Percentiles rank a stretch among this genome's conserved stretches.
Conservation (phyloP, 331 rosid genomes). For the Acacia pycnantha region DNA sequence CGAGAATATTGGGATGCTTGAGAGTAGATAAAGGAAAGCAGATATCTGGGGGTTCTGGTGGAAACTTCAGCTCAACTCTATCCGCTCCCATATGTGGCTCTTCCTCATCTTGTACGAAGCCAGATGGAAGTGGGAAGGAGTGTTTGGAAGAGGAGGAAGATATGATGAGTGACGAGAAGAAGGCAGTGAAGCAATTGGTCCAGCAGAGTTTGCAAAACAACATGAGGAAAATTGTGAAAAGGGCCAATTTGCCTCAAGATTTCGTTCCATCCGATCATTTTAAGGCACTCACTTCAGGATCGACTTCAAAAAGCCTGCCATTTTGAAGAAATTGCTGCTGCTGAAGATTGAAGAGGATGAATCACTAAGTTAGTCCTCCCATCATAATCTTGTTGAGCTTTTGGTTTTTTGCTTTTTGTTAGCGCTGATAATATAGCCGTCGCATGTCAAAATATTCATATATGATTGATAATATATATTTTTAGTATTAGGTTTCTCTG, state of each 20-base stretch:
- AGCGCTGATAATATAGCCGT: conserved; percentile 19
- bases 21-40: conserved; percentile 89
- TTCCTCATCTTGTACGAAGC: conserved; percentile 55
- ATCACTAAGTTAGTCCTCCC: conserved; percentile 44
- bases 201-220: conserved; percentile 90
- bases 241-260: conserved; percentile 93
- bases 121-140: conserved; percentile 39
- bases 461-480: conserved; percentile 7
- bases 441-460: conserved; percentile 16
- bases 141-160: conserved; percentile 54
- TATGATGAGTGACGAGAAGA: conserved; percentile 88
- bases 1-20: conserved; percentile 81
- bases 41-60: conserved; percentile 57
- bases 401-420: conserved; percentile 30
- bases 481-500: conserved; percentile 14
- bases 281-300: conserved; percentile 71
- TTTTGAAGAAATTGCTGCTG: conserved; percentile 48
- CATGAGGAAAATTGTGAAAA: conserved; percentile 88
- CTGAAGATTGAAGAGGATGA: conserved; percentile 31
- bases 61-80: conserved; percentile 52
- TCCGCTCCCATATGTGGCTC: conserved; percentile 91
- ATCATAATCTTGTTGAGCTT: conserved; percentile 37
- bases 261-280: conserved; percentile 71
- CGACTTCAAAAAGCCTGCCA: conserved; percentile 93
- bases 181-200: conserved; percentile 90